A percentile compares a stretch with the other conserved stretches of the same genome.
Conservation (phyloP, 805 yeast species). For the Sugiyamaella lignohabitans region DNA sequence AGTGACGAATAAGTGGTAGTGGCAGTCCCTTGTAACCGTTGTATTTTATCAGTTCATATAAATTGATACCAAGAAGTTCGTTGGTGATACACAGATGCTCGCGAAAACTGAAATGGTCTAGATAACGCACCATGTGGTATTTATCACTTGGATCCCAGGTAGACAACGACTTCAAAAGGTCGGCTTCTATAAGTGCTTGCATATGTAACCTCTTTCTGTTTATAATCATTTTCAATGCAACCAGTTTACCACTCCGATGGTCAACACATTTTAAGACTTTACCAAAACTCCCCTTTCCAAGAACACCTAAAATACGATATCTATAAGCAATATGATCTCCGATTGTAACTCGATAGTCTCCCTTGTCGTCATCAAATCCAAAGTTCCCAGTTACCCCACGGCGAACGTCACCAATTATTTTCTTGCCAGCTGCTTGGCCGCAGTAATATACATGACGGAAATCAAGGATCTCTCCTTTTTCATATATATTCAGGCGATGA, state of each 20-base stretch:
- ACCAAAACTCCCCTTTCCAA: conserved; percentile 83
- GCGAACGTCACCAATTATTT: conserved; percentile 20
- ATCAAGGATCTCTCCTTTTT: conserved; percentile 54
- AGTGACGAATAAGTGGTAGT: conserved; percentile 30
- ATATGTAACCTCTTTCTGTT: conserved; percentile 66
- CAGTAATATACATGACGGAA: conserved; percentile 44
- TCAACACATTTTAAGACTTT: conserved; percentile 65
- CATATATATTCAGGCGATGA: conserved; percentile 42
- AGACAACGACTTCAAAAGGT: conserved; percentile 48
- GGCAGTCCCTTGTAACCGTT: conserved; percentile 34
- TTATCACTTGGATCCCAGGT: conserved; percentile 30
- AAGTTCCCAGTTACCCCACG: conserved; percentile 38
- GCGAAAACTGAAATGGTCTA: conserved; percentile 69
- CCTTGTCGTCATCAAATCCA: conserved; percentile 66
- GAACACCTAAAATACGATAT: conserved; percentile 50
- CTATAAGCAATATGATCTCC: conserved; percentile 75
- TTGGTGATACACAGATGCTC: conserved; percentile 79
- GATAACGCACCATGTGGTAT: conserved; percentile 45
- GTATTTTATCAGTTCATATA: conserved; percentile 47
- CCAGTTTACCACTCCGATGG: conserved; percentile 48
- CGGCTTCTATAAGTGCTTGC: conserved; percentile 74
- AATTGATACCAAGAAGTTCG: conserved; percentile 60
- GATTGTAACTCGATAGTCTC: conserved; percentile 48
- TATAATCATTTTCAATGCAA: conserved; percentile 74
- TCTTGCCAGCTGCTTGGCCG: conserved; percentile 33